Evolutionary conservation across 2,329 filamentous ascomycete species (phyloP).

Genomic region (Aspergillus eucalypticola): DNA sequence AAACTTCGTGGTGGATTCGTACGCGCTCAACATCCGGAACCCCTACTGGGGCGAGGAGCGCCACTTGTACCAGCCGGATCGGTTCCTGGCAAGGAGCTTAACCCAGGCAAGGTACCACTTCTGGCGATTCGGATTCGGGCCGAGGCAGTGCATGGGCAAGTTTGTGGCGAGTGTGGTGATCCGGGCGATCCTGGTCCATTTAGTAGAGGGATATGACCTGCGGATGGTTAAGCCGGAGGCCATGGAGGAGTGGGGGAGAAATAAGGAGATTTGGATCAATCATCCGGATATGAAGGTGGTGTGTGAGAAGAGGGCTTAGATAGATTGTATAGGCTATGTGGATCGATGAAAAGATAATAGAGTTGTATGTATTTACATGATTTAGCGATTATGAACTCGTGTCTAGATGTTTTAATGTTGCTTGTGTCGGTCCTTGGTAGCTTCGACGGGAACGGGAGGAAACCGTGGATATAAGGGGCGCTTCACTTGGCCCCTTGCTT

Average conservation of each 20-base stretch:
- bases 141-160: constrained; percentile 48
- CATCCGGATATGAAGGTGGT: constrained; percentile 10
- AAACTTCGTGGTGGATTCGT: constrained; percentile 47
- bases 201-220: constrained; percentile 13
- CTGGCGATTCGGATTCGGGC: constrained; percentile 51
- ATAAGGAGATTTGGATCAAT: constrained; percentile 13
- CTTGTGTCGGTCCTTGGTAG: too few species aligned
- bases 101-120: constrained; percentile 36
- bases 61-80: constrained; percentile 35
- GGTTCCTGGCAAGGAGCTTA: constrained; percentile 14
- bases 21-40: constrained; percentile 46
- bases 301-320: constrained; percentile 1
- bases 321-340: neutral
- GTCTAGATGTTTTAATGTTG: too few species aligned
- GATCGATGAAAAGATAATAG: too few species aligned
- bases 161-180: constrained; percentile 44
- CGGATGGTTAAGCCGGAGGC: neutral
- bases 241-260: constrained; percentile 1
- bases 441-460: too few species aligned
- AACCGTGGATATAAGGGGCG: too few species aligned
- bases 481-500: too few species aligned
- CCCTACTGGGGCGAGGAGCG: constrained; percentile 43
- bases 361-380: too few species aligned
- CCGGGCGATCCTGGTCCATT: constrained; percentile 17
- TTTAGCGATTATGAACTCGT: too few species aligned